Evolutionary conservation across 2,329 filamentous ascomycete species (phyloP).

Genomic region (Orbilia javanica): DNA sequence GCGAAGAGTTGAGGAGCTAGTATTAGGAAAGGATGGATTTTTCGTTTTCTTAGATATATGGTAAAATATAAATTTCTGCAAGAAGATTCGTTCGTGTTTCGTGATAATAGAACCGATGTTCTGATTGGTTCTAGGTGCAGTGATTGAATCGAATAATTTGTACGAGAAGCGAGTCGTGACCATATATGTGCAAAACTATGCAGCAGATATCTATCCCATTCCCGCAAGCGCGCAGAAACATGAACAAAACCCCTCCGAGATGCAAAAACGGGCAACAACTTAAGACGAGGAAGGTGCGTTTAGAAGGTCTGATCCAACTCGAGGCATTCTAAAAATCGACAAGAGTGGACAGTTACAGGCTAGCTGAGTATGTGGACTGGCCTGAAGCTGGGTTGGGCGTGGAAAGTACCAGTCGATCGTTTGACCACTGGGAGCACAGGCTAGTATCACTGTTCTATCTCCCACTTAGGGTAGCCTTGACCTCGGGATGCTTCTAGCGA

Average conservation of each 20-base stretch:
- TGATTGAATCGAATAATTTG: constrained; percentile 19
- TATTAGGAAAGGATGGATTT: constrained; percentile 9
- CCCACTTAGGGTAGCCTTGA: constrained; percentile 44
- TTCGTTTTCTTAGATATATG: constrained; percentile 31
- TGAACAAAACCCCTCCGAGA: constrained; percentile 6
- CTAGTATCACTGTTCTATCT: constrained; percentile 33
- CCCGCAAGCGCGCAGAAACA: constrained; percentile 28
- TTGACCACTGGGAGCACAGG: background rate
- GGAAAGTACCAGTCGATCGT: too few species aligned
- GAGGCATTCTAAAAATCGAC: constrained; percentile 15
- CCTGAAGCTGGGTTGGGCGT: background rate
- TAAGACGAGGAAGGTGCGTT: background rate
- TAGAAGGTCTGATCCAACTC: background rate
- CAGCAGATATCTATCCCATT: constrained; percentile 54
- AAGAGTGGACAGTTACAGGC: background rate
- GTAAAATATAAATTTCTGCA: constrained; percentile 21
- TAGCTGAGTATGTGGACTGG: background rate
- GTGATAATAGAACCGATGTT: constrained; percentile 26
- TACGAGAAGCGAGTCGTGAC: constrained; percentile 44
- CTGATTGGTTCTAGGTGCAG: constrained; percentile 21
- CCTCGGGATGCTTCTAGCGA: constrained; percentile 40
- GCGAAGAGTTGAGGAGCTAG: constrained; percentile 15
- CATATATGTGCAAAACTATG: constrained; percentile 40
- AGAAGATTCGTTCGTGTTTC: constrained; percentile 52
- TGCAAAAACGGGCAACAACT: constrained; percentile 11